phyloP scores from a whole-genome alignment of 1,284 basidiomycete genomes.

The Takashimella koratensis region DNA sequence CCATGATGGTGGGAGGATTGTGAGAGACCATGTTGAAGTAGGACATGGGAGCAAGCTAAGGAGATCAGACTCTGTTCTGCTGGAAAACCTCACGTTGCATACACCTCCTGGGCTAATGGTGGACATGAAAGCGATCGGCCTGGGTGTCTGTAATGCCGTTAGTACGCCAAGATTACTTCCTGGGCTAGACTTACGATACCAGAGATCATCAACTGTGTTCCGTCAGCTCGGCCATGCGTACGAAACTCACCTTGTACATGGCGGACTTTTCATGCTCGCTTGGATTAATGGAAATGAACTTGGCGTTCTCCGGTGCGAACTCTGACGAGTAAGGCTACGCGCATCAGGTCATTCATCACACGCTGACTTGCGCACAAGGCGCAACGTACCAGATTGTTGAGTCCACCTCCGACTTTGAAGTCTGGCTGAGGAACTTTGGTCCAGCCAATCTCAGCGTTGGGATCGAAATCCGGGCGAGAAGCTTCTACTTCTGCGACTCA shows the following conservation, averaged over 20 bases:
- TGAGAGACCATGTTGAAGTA: conserved; percentile 53
- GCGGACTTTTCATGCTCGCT: conserved; percentile 48
- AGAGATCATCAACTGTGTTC: conserved; percentile 56
- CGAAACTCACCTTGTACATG: conserved; percentile 50
- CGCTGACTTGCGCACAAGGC: no score
- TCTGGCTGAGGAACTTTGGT: conserved; percentile 55
- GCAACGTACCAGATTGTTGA: conserved; percentile 42
- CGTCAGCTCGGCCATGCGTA: conserved; percentile 16
- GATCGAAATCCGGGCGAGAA: conserved; percentile 36
- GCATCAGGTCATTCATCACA: no score
- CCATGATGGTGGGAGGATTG: conserved; percentile 62
- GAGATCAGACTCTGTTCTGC: not conserved
- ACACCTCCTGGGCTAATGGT: conserved; percentile 57
- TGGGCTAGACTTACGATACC: conserved; percentile 50
- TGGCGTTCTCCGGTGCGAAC: conserved; percentile 51
- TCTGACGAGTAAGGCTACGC: conserved; percentile 44
- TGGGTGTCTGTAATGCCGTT: no score
- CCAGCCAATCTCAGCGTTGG: conserved; percentile 6
- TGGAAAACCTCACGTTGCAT: conserved; percentile 56
- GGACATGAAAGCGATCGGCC: conserved; percentile 73
- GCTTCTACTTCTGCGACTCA: conserved; percentile 36
- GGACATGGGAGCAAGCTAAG: conserved; percentile 48
- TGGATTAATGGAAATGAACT: conserved; percentile 59
- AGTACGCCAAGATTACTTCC: not conserved
- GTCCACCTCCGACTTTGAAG: conserved; percentile 59